A percentile compares a stretch with the other conserved stretches of the same genome.
phyloP scores from a whole-genome alignment of 2,329 filamentous ascomycete genomes.

The Ascomycota sp. region DNA sequence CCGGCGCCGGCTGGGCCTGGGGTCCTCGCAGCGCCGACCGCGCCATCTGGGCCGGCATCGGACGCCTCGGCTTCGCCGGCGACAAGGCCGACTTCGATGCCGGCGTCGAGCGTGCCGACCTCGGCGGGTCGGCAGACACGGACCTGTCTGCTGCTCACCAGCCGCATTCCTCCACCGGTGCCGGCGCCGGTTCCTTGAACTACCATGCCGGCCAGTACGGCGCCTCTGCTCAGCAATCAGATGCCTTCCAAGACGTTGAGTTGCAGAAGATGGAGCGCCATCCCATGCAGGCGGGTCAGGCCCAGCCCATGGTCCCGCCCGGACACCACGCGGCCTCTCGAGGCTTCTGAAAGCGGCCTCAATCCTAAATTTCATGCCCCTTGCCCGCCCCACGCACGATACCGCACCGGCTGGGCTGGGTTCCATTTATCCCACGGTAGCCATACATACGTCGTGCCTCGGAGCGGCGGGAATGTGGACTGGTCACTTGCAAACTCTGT shows the following conservation, averaged over 20 bases:
- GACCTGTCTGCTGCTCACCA: slow-evolving; percentile 2
- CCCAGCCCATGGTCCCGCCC: neutral
- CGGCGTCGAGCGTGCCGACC: slow-evolving; percentile 6
- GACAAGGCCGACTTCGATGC: slow-evolving; percentile 11
- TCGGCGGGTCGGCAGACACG: slow-evolving; percentile 9
- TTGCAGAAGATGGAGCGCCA: slow-evolving; percentile 6
- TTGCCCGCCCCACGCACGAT: too few relatives aligned
- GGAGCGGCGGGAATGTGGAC: too few relatives aligned
- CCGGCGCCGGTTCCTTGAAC: slow-evolving; percentile 2
- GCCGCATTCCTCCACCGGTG: neutral
- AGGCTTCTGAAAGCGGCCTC: too few relatives aligned
- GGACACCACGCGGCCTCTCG: neutral
- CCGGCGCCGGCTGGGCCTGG: slow-evolving; percentile 80
- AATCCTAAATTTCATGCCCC: too few relatives aligned
- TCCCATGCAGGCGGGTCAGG: neutral
- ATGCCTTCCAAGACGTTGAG: slow-evolving; percentile 13
- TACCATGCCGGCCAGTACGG: slow-evolving; percentile 3
- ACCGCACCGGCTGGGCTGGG: too few relatives aligned
- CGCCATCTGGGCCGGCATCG: slow-evolving; percentile 62
- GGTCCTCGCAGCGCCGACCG: slow-evolving; percentile 51
- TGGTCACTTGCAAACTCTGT: too few relatives aligned
- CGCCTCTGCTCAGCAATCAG: neutral
- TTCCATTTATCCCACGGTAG: too few relatives aligned
- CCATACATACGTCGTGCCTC: too few relatives aligned
- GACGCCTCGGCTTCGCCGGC: slow-evolving; percentile 33